Conservation (phyloP, 768 basidiomycete species). For the Infundibulicybe gibba region DNA sequence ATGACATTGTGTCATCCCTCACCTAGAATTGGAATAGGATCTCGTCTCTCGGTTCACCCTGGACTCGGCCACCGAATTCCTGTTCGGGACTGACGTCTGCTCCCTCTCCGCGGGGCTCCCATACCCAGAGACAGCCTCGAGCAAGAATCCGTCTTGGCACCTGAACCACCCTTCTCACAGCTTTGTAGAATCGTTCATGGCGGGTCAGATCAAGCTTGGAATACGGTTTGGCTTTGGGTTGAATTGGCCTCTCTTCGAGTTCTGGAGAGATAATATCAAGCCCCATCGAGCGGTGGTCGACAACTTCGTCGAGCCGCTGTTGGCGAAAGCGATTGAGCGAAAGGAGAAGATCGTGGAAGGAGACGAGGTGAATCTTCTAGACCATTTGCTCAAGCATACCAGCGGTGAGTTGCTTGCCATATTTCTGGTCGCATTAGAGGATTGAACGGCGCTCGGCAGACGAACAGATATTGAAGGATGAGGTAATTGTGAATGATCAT, state of each 20-base stretch:
- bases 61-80: conserved; percentile 56
- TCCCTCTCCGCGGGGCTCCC: conserved; percentile 45
- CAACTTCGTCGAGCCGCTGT: conserved; percentile 49
- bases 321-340: conserved; percentile 43
- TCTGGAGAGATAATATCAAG: conserved; percentile 44
- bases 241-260: conserved; percentile 51
- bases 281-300: conserved; percentile 44
- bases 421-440: background rate
- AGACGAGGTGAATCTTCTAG: conserved; percentile 41
- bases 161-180: conserved; percentile 27
- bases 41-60: conserved; percentile 54
- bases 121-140: conserved; percentile 33
- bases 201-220: conserved; percentile 39
- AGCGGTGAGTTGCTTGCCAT: conserved; percentile 32
- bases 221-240: conserved; percentile 35
- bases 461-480: conserved; percentile 16
- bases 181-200: conserved; percentile 48
- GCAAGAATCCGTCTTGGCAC: conserved; percentile 5
- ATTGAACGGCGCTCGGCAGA: conserved; percentile 3
- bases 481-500: conserved; percentile 5
- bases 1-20: background rate
- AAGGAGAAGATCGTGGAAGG: conserved; percentile 5
- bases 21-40: conserved; percentile 30
- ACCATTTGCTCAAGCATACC: conserved; percentile 51
- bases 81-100: conserved; percentile 45